These are phyloP conservation scores for Xylaria sp. DNA, from an alignment of 2,329 filamentous ascomycete genomes.

Conservation along the genomic window DNA sequence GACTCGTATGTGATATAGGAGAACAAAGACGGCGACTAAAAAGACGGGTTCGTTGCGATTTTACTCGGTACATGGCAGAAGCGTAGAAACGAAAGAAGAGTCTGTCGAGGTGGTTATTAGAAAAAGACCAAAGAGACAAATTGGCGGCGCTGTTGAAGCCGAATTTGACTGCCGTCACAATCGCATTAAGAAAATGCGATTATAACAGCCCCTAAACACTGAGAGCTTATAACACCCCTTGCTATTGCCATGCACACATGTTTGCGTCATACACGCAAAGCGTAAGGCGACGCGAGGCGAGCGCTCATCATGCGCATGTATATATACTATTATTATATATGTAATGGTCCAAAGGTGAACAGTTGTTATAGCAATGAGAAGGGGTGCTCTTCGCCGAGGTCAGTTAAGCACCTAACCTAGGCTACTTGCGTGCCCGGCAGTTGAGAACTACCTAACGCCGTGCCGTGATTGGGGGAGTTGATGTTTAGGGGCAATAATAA, in stretches of 20 bases:
- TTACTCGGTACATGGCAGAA: conserved; percentile 33
- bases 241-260: conserved; percentile 30
- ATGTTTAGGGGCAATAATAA: conserved; percentile 9
- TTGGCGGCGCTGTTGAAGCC: conserved; percentile 15
- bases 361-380: conserved; percentile 7
- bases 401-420: conserved; percentile 14
- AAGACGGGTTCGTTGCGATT: conserved; percentile 17
- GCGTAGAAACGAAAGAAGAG: conserved; percentile 2
- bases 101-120: conserved; percentile 25
- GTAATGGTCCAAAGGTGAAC: conserved; percentile 6
- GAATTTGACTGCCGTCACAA: conserved; percentile 21
- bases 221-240: conserved; percentile 33
- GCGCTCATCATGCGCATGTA: conserved; percentile 3
- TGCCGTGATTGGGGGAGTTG: conserved; percentile 12
- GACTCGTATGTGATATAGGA: conserved; percentile 14
- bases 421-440: conserved; percentile 13
- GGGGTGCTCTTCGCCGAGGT: conserved; percentile 26
- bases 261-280: conserved; percentile 10
- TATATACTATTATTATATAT: conserved; percentile 9
- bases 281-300: conserved; percentile 25
- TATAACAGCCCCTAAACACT: conserved; percentile 16
- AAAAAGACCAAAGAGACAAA: conserved; percentile 5
- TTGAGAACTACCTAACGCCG: conserved; percentile 19
- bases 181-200: conserved; percentile 29
- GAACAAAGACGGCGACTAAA: conserved; percentile 11